Evolutionary conservation across 2,329 filamentous ascomycete genomes (phyloP), one percentile per base, ranked within the genome.

Genomic region (Cladophialophora chaetospira): DNA sequence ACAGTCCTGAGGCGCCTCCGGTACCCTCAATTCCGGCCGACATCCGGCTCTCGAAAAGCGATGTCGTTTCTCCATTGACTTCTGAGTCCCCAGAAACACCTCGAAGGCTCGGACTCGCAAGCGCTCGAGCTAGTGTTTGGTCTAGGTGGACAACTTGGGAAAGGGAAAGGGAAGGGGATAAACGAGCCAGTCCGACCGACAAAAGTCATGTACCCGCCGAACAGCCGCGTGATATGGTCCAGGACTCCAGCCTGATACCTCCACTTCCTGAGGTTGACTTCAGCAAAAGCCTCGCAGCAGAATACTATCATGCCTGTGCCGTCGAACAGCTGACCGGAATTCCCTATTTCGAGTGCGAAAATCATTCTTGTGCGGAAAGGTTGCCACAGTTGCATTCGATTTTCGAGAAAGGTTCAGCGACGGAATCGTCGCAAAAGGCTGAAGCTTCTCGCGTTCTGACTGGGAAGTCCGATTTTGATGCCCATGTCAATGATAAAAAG

Each of bases 291-390:
- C 60, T 65, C 33, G 63, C 66, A 19, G 62, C 56, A 28, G 66
- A 67, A 53, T 67, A 68, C 33, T 68, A 61, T 51, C 75, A 77
- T 63, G 76, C 75, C 3, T 75, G 74, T 60, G 71, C 74, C 1
- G 71, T 77, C 58, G 75, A 78, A 42, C 60, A 74, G n/a, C 70
- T 75, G 50, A 75, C 70, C 46, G 67, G 68, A 15, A 68, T 64
- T 5, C 71, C 72, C 0, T 77, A 72, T 57, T 77, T 77, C 45
- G 72, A 77, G 56, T 77, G 75, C 48, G 52, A 70, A 11, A 73
- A 75, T 46, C 76, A 78, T 60, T 65, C 72, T 15, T 77, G 74
- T 50, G 66, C 69, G 2, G 60, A 62, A 10, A 61, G 28, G 54
- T 63, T 46, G 51, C 63, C 56, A 26, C 56, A 53, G 50, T 51